These are phyloP conservation scores for Fusarium sp. DNA, from an alignment of 2,329 filamentous ascomycete species.

Conservation along the genomic window DNA sequence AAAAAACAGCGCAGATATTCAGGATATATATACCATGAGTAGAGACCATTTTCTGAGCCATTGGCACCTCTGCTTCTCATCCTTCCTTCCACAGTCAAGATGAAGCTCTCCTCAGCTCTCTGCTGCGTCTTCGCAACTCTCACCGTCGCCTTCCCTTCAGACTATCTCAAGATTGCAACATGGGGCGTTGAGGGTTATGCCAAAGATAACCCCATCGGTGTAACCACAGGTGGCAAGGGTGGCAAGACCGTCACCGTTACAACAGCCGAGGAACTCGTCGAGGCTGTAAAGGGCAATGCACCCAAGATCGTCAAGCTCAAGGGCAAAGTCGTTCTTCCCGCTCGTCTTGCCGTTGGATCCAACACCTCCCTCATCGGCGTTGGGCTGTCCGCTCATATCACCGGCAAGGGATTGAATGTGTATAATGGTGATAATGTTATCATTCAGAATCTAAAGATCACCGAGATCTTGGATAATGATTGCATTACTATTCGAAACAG, in stretches of 20 bases:
- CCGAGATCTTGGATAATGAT: conserved; percentile 54
- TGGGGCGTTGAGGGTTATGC: conserved; percentile 46
- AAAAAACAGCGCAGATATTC: background rate
- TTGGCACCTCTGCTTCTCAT: background rate
- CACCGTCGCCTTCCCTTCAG: conserved; percentile 25
- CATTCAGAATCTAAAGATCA: conserved; percentile 53
- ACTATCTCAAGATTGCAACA: conserved; percentile 36
- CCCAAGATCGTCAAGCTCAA: conserved; percentile 57
- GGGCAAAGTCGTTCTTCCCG: conserved; percentile 47
- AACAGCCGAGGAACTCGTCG: conserved; percentile 55
- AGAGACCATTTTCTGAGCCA: background rate
- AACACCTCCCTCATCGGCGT: conserved; percentile 58
- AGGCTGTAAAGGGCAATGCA: conserved; percentile 56
- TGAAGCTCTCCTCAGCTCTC: conserved; percentile 32
- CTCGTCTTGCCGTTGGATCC: conserved; percentile 56
- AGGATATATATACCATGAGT: conserved; percentile 12
- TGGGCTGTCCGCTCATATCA: conserved; percentile 50
- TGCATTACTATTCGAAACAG: conserved; percentile 57
- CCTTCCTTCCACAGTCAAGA: background rate
- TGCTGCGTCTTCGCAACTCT: conserved; percentile 27
- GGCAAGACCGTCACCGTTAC: conserved; percentile 61
- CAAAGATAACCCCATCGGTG: conserved; percentile 51
- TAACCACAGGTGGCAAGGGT: conserved; percentile 55
- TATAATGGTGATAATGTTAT: conserved; percentile 53
- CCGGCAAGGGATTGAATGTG: conserved; percentile 52